These are phyloP conservation scores for Serendipita sp. DNA, from an alignment of 768 basidiomycete genomes.

Conservation along the genomic window DNA sequence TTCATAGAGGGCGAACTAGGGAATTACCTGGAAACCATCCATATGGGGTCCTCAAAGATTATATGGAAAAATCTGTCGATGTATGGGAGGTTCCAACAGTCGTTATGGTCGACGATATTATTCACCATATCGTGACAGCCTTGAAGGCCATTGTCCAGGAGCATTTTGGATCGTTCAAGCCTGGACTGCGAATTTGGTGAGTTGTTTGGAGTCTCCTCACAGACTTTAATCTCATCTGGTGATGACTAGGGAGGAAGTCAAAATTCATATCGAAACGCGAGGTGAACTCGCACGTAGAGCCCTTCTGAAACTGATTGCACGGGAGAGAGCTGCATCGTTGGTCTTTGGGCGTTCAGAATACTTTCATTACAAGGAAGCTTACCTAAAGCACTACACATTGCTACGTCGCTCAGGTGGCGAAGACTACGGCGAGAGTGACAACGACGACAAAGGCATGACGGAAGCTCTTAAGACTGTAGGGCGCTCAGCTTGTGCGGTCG, in stretches of 20 bases:
- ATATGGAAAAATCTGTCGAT: neutral
- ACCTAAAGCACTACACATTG: neutral
- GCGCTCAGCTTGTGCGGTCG: too few relatives aligned
- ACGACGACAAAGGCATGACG: too few relatives aligned
- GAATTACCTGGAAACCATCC: constrained; percentile 1
- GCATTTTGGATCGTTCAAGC: neutral
- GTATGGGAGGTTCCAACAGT: neutral
- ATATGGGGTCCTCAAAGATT: neutral
- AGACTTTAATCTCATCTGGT: neutral
- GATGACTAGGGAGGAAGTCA: neutral
- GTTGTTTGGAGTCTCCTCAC: neutral
- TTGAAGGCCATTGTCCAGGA: neutral
- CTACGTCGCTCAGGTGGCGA: neutral
- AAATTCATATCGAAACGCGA: neutral
- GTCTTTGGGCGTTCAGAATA: neutral
- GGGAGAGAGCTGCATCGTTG: neutral
- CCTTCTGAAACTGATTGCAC: neutral
- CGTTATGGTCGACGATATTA: neutral
- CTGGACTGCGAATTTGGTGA: neutral
- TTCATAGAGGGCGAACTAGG: neutral
- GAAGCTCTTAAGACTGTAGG: too few relatives aligned
- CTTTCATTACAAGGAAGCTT: neutral
- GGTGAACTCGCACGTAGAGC: neutral
- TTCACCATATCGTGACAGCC: neutral
- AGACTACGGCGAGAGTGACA: too few relatives aligned